Base-by-base conservation (phyloP, 768 basidiomycete species). In the Lyophyllum atratum region DNA sequence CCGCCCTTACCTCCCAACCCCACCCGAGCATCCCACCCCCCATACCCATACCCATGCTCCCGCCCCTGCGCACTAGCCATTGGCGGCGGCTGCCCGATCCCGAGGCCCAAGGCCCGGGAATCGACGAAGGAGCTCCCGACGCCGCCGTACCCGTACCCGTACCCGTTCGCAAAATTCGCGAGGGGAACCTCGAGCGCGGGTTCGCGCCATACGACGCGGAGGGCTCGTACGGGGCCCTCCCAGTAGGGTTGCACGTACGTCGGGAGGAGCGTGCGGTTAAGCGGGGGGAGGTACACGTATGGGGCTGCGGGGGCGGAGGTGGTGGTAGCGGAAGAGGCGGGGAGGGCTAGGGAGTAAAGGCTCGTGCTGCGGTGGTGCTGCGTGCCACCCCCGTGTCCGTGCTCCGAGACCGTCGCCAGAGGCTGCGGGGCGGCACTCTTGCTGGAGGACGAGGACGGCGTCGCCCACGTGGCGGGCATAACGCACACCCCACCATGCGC, bases 171-270 rank as follows among this genome's bases (percentile, higher is more conserved):
- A 33, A 54, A 60, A 44, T 47, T 55, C 3, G 63, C 49, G 15
- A 61, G 25, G 24, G 59, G 8, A 44, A 45, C 33, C 22, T 29
- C 19, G 46, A 49, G 44, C 11, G 21, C 33, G 21, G 61, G 61
- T 4, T 62, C 65, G 11, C 64, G 67, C 63, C 72, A 75, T 3
- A 80, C 69, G 15, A 80, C 72, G 8, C 83, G 76, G n/a, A 88
- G 68, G 0, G 80, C 77, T 26, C 75, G 76, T 11, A 83, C 81
- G 60, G 72, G 77, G 12, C 80, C 79, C 47, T 85, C 82, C 65
- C 85, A 86, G 70, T 84, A 87, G 0, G 85, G 86, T 29, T 76
- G 73, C 26, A 82, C 69, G 60, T 89, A 89, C 4, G 50, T 54
- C 1, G 25, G 37, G 1, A 66, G 62, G 22, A 64, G 1, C 2